These are phyloP conservation scores for Boletus rufocinnamomeus DNA, from an alignment of 768 basidiomycete genomes.

Conservation along the genomic window DNA sequence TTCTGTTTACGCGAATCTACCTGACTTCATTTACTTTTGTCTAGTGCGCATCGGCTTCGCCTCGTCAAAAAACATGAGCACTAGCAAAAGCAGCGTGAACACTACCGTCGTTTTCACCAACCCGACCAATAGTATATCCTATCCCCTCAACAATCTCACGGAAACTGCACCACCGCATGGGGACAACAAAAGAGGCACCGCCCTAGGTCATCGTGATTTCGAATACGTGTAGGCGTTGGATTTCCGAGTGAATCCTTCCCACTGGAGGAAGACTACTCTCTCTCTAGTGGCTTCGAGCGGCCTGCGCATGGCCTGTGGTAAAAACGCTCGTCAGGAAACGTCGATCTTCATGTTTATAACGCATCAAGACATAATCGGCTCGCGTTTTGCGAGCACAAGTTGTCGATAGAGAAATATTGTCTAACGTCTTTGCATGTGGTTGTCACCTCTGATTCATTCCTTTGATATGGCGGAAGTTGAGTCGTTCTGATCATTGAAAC, in stretches of 20 bases:
- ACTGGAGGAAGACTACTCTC: neutral
- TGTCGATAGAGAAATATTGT: neutral
- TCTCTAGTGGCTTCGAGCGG: neutral
- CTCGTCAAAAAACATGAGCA: neutral
- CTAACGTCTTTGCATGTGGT: neutral
- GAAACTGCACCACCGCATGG: neutral
- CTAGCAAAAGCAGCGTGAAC: too few species aligned
- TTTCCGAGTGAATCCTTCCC: neutral
- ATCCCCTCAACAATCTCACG: neutral
- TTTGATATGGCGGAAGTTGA: neutral
- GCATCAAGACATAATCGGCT: neutral
- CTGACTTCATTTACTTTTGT: neutral
- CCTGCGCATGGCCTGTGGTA: neutral
- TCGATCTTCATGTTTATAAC: neutral
- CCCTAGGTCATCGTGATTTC: neutral
- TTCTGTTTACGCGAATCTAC: neutral
- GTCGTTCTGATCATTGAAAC: neutral
- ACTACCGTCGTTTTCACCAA: neutral
- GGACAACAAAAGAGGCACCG: neutral
- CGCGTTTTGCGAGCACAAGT: neutral
- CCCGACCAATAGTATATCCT: neutral
- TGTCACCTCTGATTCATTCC: neutral
- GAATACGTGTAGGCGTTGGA: neutral
- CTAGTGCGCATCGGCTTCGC: slow-evolving; percentile 1
- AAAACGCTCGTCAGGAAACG: neutral